Evolutionary conservation across 495 filamentous ascomycete species (phyloP).

Genomic region (Aspergillus coremiiformis): DNA sequence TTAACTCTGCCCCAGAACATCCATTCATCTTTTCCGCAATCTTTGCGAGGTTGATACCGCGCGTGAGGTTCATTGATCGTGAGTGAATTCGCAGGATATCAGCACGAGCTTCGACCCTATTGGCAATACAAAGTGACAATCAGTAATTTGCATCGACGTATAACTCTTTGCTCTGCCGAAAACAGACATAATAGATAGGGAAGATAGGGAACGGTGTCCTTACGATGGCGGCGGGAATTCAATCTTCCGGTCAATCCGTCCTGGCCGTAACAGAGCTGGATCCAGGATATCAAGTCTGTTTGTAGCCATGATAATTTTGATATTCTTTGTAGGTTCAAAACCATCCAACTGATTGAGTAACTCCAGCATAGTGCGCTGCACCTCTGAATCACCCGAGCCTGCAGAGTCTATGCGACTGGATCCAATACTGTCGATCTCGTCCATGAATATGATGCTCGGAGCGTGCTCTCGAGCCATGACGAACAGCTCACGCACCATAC

Average conservation of each 20-base stretch:
- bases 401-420: conserved; percentile 93
- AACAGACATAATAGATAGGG: not conserved
- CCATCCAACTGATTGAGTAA: conserved; percentile 97
- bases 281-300: conserved; percentile 97
- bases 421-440: conserved; percentile 98
- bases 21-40: conserved; percentile 99
- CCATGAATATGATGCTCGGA: conserved; percentile 99
- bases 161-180: not conserved
- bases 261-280: conserved; percentile 85
- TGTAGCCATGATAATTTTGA: conserved; percentile 99
- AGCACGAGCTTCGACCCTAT: conserved; percentile 81
- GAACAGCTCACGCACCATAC: conserved; percentile 98
- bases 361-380: conserved; percentile 98
- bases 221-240: conserved; percentile 95
- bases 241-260: conserved; percentile 97
- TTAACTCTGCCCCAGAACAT: conserved; percentile 92
- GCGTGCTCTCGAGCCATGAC: conserved; percentile 99
- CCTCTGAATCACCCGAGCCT: conserved; percentile 94
- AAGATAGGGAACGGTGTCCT: conserved; percentile 23
- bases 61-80: conserved; percentile 94
- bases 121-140: conserved; percentile 4
- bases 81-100: conserved; percentile 97
- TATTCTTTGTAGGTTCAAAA: conserved; percentile 99
- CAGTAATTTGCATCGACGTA: conserved; percentile 6
- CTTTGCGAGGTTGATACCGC: conserved; percentile 96